These are phyloP conservation scores for Anisogramma anomala DNA, from an alignment of 2,329 filamentous ascomycete genomes.

Conservation along the genomic window DNA sequence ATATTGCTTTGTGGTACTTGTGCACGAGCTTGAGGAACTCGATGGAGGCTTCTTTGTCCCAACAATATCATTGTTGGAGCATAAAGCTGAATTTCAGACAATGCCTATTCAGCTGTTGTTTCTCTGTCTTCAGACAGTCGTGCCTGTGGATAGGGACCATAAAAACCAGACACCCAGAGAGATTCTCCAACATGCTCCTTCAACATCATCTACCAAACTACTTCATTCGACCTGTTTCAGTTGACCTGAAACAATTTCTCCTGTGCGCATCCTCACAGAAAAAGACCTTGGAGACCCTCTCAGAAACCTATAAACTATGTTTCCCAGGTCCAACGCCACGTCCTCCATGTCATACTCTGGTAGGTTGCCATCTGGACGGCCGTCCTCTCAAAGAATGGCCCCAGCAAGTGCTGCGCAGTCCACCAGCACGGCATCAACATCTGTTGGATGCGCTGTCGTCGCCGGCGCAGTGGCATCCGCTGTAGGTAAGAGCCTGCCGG, in stretches of 20 bases:
- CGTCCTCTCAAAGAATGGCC: background rate
- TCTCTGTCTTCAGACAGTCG: too few species aligned
- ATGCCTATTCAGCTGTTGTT: too few species aligned
- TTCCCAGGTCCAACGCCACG: background rate
- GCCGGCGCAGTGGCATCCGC: background rate
- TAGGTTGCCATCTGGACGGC: background rate
- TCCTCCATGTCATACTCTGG: too few species aligned
- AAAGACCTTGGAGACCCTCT: too few species aligned
- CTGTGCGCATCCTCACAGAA: too few species aligned
- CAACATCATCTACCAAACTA: too few species aligned
- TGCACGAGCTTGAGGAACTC: background rate
- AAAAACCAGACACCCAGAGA: too few species aligned
- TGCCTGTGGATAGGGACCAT: too few species aligned
- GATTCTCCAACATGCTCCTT: too few species aligned
- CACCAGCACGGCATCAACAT: background rate
- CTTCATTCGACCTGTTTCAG: too few species aligned
- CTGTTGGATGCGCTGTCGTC: background rate
- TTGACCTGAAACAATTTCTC: too few species aligned
- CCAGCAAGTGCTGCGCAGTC: background rate
- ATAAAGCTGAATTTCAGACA: background rate
- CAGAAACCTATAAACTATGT: background rate
- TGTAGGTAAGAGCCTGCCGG: background rate
- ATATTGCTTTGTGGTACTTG: background rate
- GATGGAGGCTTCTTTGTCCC: background rate
- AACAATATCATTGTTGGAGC: background rate